phyloP scores from a whole-genome alignment of 129 eudicot species.

The Silybum marianum region DNA sequence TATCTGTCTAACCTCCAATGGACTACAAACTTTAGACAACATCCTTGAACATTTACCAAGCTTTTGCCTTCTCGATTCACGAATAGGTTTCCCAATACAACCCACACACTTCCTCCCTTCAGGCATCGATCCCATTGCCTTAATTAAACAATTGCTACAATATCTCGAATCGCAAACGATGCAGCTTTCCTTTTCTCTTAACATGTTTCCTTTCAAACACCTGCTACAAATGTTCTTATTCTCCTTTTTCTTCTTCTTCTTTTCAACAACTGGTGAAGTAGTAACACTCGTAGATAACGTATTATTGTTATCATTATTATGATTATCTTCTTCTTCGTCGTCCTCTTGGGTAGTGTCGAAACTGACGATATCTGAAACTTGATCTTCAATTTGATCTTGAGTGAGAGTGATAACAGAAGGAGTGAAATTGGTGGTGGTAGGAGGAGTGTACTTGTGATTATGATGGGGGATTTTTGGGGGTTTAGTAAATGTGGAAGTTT shows the following conservation, averaged over 20 bases:
- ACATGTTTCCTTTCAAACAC: constrained; percentile 35
- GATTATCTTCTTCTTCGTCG: background rate
- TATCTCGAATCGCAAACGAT: constrained; percentile 48
- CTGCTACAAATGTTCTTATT: constrained; percentile 32
- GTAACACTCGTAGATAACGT: background rate
- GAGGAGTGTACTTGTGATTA: background rate
- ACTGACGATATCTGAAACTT: background rate
- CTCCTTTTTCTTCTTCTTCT: background rate
- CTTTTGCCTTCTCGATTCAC: constrained; percentile 34
- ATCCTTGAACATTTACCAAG: constrained; percentile 45
- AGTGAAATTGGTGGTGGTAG: background rate
- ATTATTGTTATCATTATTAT: too few relatives aligned
- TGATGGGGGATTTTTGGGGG: constrained; percentile 10
- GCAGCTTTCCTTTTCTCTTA: constrained; percentile 39
- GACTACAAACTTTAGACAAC: constrained; percentile 38
- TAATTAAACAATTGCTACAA: constrained; percentile 41
- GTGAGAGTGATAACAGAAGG: background rate
- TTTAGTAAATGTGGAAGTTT: constrained; percentile 8
- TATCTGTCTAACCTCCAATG: constrained; percentile 45
- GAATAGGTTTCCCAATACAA: constrained; percentile 41
- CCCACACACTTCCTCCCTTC: constrained; percentile 51
- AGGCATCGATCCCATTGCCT: constrained; percentile 57
- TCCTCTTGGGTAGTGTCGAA: constrained; percentile 24
- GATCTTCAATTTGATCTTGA: background rate
- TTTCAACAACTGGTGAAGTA: background rate